Conservation (phyloP, 768 basidiomycete genomes). For the Podaxis rugospora region DNA sequence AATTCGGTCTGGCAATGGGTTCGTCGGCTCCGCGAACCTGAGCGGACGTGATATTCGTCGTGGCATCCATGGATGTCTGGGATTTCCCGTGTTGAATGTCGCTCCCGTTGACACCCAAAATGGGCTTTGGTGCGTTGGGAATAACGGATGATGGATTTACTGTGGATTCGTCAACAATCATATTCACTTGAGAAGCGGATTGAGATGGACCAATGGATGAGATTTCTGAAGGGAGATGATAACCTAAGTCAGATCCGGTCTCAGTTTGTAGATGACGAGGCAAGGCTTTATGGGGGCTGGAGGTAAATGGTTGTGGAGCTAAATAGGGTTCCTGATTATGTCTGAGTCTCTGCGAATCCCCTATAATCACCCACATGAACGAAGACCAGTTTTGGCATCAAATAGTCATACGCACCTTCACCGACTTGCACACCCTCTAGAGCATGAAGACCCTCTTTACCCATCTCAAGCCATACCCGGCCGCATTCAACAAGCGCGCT, state of each 20-base stretch:
- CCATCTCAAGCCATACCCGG: slow-evolving; percentile 63
- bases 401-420: neutral
- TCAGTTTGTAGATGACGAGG: slow-evolving; percentile 1
- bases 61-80: neutral
- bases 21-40: neutral
- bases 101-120: slow-evolving; percentile 9
- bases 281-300: neutral
- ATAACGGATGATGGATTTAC: neutral
- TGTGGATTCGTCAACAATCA: neutral
- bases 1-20: neutral
- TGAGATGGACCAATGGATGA: slow-evolving; percentile 12
- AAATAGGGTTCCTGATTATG: neutral
- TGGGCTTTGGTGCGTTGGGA: slow-evolving; percentile 10
- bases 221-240: neutral
- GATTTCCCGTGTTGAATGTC: neutral
- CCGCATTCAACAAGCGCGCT: slow-evolving; percentile 68
- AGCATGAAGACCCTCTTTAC: slow-evolving; percentile 50
- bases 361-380: neutral
- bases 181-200: slow-evolving; percentile 11
- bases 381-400: neutral
- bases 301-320: neutral
- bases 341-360: neutral
- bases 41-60: neutral
- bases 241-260: neutral
- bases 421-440: slow-evolving; percentile 32